Evolutionary conservation across 257 asterid species (phyloP).

Genomic region (Eustoma russellianum): DNA sequence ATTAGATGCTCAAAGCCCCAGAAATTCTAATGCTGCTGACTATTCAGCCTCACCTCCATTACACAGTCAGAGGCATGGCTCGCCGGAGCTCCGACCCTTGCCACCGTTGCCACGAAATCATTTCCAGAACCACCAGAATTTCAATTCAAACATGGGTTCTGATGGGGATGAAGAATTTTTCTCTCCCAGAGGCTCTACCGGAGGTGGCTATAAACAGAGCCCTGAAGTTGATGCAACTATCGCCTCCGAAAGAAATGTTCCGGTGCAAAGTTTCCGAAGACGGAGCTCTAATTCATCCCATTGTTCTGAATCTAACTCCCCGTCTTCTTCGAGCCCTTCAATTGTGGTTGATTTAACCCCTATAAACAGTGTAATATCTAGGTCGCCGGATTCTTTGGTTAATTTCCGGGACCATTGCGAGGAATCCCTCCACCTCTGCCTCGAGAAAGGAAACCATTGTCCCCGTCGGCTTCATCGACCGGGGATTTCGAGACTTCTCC

Average conservation of each 20-base stretch:
- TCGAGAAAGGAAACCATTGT: constrained; percentile 26
- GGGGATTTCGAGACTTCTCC: constrained; percentile 46
- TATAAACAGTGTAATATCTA: constrained; percentile 48
- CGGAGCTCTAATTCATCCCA: constrained; percentile 23
- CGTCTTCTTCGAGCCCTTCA: constrained; percentile 56
- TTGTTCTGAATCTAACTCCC: constrained; percentile 27
- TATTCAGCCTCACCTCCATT: constrained; percentile 3
- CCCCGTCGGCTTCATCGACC: constrained; percentile 49
- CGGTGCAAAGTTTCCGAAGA: constrained; percentile 15
- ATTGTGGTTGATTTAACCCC: constrained; percentile 50
- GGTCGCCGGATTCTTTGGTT: constrained; percentile 57
- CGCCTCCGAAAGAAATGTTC: constrained; percentile 8
- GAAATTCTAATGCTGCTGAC: constrained; percentile 15
- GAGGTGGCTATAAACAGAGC: constrained; percentile 20
- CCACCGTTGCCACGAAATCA: constrained; percentile 82
- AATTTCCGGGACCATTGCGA: constrained; percentile 47
- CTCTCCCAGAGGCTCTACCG: constrained; percentile 56
- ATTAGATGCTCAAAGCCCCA: not conserved
- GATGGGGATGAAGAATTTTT: constrained; percentile 51
- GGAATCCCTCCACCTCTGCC: constrained; percentile 49
- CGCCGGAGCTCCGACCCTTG: constrained; percentile 89
- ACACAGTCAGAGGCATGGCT: constrained; percentile 40
- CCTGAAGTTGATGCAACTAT: constrained; percentile 6
- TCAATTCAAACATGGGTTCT: constrained; percentile 10
- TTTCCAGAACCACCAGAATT: constrained; percentile 15